Evolutionary conservation across 2,329 filamentous ascomycete genomes (phyloP), one percentile per base, ranked within the genome.

Genomic region (Hymenoscyphus repandus): DNA sequence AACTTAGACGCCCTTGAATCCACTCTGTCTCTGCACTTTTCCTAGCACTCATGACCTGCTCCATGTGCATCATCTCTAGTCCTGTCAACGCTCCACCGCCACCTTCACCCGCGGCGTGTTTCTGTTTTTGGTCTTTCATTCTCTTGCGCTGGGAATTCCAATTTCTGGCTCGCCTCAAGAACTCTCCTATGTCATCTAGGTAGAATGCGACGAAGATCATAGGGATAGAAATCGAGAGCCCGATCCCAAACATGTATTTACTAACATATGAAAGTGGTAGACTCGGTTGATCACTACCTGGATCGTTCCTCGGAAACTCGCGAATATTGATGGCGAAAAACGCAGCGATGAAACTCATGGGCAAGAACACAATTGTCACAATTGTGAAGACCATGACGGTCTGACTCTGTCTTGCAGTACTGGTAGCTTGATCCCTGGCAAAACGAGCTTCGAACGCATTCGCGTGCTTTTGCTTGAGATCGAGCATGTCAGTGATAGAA

Each of bases 401-500:
- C 17, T 64, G 60, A n/a, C 58, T 60, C 49, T 67, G 64, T 43
- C 55, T 49, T 4, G 56, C 58, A 2, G 60, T 60, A 4, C 54
- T 58, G 9, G 53, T 55, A 6, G 62, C 61, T 45, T 62, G 61
- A 44, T 63, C 58, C 15, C 62, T 45, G 1, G 61, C 60, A 47
- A 62, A 64, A 7, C 60, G 55, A 2, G 61, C 61, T 45, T 63
- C 61, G 30, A 62, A 63, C n/a, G 58, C 58, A 40, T 62, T 63
- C 4, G 61, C 61, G 43, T 63, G 60, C 46, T 63, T 63, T 40
- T 63, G 61, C 39, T 62, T 60, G 12, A 62, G 52, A 22, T 63
- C 61, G 13, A 89, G 74, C 9, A 78, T 78, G 55, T 90, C 83
- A 62, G 87, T 83, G 42, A 96, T 75, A 37, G 78, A 75, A 27